These are phyloP conservation scores for Fraxinus pennsylvanica DNA, from an alignment of 257 asterid species.

Conservation along the genomic window DNA sequence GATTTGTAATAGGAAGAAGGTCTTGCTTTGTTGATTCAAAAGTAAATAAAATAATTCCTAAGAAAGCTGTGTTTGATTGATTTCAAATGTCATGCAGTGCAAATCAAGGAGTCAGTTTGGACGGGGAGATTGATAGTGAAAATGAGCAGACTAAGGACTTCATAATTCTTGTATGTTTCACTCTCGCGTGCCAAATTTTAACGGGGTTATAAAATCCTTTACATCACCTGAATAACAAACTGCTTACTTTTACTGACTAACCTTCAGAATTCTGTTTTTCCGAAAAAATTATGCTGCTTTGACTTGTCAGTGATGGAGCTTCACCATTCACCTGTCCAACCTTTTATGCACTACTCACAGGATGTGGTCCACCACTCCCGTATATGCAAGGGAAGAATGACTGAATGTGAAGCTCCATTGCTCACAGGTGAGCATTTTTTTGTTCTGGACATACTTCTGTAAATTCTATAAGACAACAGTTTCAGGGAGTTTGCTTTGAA, in stretches of 20 bases:
- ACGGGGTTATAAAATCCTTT: conserved; percentile 16
- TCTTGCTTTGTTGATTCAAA: conserved; percentile 33
- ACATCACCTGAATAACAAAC: background rate
- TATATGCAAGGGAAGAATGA: conserved; percentile 16
- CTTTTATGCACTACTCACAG: conserved; percentile 3
- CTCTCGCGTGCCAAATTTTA: conserved; percentile 16
- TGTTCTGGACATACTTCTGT: background rate
- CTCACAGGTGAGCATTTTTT: conserved; percentile 6
- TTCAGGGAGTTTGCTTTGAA: conserved; percentile 4
- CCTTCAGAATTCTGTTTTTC: conserved; percentile 13
- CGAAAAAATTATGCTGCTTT: conserved; percentile 2
- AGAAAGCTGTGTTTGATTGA: conserved; percentile 37
- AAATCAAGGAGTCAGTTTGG: conserved; percentile 62
- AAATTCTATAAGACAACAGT: background rate
- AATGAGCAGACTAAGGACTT: conserved; percentile 66
- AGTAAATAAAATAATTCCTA: conserved; percentile 26
- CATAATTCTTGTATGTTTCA: conserved; percentile 71
- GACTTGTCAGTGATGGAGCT: conserved; percentile 17
- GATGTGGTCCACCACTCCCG: conserved; percentile 10
- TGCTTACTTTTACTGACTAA: background rate
- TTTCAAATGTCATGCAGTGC: conserved; percentile 60
- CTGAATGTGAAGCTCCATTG: conserved; percentile 11
- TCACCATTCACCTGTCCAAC: background rate
- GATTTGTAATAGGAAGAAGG: conserved; percentile 92
- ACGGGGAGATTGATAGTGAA: conserved; percentile 69